Evolutionary conservation across 345 rosid species (phyloP).

Genomic region (Gossypium turneri): DNA sequence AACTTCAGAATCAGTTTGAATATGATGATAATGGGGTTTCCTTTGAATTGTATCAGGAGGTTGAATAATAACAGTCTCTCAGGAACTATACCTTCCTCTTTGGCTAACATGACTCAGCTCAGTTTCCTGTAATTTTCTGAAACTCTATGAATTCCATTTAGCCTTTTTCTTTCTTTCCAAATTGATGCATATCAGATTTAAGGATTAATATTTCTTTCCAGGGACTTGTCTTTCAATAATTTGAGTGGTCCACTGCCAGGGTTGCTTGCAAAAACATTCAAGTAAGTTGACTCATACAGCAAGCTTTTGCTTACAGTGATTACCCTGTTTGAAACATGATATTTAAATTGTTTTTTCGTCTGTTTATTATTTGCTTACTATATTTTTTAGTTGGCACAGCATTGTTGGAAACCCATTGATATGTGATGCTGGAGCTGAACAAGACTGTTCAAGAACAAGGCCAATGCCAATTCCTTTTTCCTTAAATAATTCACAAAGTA

Average conservation of each 20-base stretch:
- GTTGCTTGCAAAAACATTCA: conserved; percentile 51
- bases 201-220: conserved; percentile 14
- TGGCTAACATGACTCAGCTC: conserved; percentile 75
- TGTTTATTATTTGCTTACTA: conserved; percentile 4
- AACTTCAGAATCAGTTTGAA: not conserved
- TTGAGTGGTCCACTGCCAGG: conserved; percentile 57
- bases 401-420: conserved; percentile 73
- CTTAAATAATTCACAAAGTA: conserved; percentile 53
- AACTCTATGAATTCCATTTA: not conserved
- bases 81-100: conserved; percentile 65
- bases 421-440: conserved; percentile 51
- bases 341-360: not conserved
- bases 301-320: conserved; percentile 6
- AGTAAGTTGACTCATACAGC: conserved; percentile 42
- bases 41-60: conserved; percentile 48
- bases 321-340: conserved; percentile 11
- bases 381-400: conserved; percentile 36
- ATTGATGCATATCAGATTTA: not conserved
- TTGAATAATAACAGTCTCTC: conserved; percentile 68
- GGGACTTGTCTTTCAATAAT: conserved; percentile 63
- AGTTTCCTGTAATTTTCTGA: conserved; percentile 61
- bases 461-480: conserved; percentile 42
- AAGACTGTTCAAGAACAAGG: conserved; percentile 57
- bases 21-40: not conserved
- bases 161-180: not conserved